Percentiles rank a stretch among this genome's conserved stretches.
Evolutionary conservation across 495 filamentous ascomycete genomes (phyloP).

Genomic region (Hypoxylon crocopeplum): DNA sequence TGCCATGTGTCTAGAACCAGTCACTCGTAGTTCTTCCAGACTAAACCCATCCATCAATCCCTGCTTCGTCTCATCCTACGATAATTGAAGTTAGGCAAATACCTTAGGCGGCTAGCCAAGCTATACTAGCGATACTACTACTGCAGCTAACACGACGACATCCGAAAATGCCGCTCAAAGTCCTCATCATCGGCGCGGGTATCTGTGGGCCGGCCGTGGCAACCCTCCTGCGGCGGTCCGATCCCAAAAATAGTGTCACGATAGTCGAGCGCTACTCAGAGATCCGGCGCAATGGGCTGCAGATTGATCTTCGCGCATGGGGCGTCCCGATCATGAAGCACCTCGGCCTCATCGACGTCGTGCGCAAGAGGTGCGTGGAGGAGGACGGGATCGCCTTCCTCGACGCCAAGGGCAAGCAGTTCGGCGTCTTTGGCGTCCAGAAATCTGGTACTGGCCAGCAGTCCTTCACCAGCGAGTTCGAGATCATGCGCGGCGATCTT

Average conservation of each 20-base stretch:
- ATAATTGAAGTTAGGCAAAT: background rate
- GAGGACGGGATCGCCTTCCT: slow-evolving; percentile 53
- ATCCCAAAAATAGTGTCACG: slow-evolving; percentile 55
- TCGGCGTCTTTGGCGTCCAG: slow-evolving; percentile 46
- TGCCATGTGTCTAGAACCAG: no score
- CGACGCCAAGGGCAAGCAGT: slow-evolving; percentile 40
- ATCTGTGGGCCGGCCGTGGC: slow-evolving; percentile 85
- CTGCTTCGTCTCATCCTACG: background rate
- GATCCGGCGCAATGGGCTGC: slow-evolving; percentile 54
- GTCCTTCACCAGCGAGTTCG: slow-evolving; percentile 57
- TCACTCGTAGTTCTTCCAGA: no score
- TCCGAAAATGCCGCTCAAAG: slow-evolving; percentile 53
- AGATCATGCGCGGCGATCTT: slow-evolving; percentile 61
- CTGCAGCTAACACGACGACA: background rate
- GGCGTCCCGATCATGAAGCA: slow-evolving; percentile 56
- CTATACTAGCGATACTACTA: background rate
- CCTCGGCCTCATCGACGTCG: slow-evolving; percentile 54
- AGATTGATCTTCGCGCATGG: slow-evolving; percentile 55
- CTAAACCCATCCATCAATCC: no score
- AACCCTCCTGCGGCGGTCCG: slow-evolving; percentile 41
- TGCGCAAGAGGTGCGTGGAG: slow-evolving; percentile 44
- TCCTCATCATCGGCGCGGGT: slow-evolving; percentile 90
- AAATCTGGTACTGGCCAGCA: slow-evolving; percentile 48
- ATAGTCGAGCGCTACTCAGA: slow-evolving; percentile 55
- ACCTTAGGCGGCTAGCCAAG: background rate